Percentiles rank a stretch among this genome's conserved stretches.
These are phyloP conservation scores for Rhynchosporium secalis DNA, from an alignment of 2,329 filamentous ascomycete genomes.

Conservation along the genomic window DNA sequence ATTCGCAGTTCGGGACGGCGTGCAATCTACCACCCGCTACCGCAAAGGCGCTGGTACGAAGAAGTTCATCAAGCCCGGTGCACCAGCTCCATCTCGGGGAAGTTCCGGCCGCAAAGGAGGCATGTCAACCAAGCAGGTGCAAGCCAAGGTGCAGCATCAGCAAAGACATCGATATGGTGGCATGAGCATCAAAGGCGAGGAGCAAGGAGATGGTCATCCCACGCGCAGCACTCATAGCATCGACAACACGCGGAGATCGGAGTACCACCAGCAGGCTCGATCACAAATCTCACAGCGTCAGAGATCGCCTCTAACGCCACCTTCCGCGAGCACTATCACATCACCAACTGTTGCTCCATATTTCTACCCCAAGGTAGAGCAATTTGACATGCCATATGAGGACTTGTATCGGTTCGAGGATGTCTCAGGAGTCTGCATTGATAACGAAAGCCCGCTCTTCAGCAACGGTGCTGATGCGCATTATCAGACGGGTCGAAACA, in stretches of 20 bases:
- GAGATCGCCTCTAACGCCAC: conserved; percentile 33
- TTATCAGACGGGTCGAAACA: conserved; percentile 21
- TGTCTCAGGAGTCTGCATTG: conserved; percentile 35
- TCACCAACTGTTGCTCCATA: conserved; percentile 25
- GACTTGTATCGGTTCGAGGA: conserved; percentile 31
- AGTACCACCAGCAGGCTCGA: conserved; percentile 11
- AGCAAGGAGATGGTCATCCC: conserved; percentile 7
- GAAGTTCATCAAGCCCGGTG: conserved; percentile 42
- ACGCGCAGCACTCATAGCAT: background rate
- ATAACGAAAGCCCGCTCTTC: conserved; percentile 33
- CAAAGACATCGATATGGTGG: conserved; percentile 12
- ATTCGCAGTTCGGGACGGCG: conserved; percentile 67
- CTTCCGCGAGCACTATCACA: conserved; percentile 16
- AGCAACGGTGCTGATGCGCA: conserved; percentile 25
- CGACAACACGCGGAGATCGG: conserved; percentile 11
- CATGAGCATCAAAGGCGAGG: conserved; percentile 18
- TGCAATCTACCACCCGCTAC: conserved; percentile 84
- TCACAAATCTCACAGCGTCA: conserved; percentile 19
- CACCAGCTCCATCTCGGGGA: conserved; percentile 39
- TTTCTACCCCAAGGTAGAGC: conserved; percentile 29
- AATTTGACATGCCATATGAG: conserved; percentile 29
- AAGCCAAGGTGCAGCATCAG: conserved; percentile 30
- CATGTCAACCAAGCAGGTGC: conserved; percentile 29
- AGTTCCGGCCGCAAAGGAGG: conserved; percentile 34
- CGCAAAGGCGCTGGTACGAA: conserved; percentile 53